Percentiles rank a stretch among this genome's conserved stretches.
phyloP scores from a whole-genome alignment of 352 stramenopile species.

The Phytophthora brassicae region DNA sequence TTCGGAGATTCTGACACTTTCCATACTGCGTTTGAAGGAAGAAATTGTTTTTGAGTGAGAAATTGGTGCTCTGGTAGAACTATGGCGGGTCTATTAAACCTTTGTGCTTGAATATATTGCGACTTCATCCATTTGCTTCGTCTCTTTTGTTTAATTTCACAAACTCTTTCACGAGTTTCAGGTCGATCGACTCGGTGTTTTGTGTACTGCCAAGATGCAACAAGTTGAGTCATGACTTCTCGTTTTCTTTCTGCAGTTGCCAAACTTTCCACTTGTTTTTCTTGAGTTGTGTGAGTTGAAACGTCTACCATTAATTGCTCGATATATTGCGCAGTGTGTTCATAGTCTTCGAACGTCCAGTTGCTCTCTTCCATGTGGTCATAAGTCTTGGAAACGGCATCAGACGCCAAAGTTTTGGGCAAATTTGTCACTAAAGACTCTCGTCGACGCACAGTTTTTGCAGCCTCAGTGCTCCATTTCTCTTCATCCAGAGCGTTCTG shows the following conservation, averaged over 20 bases:
- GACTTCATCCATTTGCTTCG: conserved; percentile 49
- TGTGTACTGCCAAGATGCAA: conserved; percentile 35
- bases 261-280: conserved; percentile 2
- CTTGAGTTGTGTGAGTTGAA: conserved; percentile 15
- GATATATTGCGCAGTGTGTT: conserved; percentile 51
- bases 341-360: conserved; percentile 52
- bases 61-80: conserved; percentile 28
- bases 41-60: conserved; percentile 22
- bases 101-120: conserved; percentile 30
- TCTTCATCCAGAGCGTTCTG: conserved; percentile 55
- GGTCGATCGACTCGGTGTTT: conserved; percentile 12
- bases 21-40: conserved; percentile 29
- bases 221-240: conserved; percentile 20
- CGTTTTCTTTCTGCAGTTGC: conserved; percentile 2
- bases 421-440: conserved; percentile 22
- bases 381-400: background rate
- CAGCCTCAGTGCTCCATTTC: conserved; percentile 42
- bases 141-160: conserved; percentile 20
- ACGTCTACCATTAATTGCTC: conserved; percentile 47
- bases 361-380: conserved; percentile 6
- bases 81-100: conserved; percentile 12
- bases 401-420: conserved; percentile 16
- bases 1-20: conserved; percentile 2
- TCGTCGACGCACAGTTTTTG: conserved; percentile 23
- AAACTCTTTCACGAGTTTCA: conserved; percentile 3